phyloP scores from a whole-genome alignment of 1,284 basidiomycete species.

The Tylopilus sp. region DNA sequence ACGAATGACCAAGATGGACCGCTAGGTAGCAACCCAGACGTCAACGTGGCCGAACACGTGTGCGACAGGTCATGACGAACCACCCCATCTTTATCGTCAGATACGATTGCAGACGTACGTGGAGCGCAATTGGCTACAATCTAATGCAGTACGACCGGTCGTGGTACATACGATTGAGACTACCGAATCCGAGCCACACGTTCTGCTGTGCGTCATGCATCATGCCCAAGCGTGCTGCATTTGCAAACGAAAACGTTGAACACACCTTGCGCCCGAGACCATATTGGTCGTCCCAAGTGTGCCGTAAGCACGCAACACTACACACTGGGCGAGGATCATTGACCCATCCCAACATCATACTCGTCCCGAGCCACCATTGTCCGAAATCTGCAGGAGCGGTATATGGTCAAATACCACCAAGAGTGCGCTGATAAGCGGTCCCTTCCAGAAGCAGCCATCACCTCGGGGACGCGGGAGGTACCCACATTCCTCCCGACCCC shows the following conservation, averaged over 20 bases:
- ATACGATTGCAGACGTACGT: slow-evolving; percentile 14
- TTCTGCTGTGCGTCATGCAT: neutral
- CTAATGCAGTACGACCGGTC: neutral
- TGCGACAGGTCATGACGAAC: slow-evolving; percentile 13
- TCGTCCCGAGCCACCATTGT: neutral
- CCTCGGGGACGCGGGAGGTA: slow-evolving; percentile 28
- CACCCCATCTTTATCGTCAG: slow-evolving; percentile 28
- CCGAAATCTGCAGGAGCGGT: neutral
- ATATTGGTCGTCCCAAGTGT: neutral
- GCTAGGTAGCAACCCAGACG: neutral
- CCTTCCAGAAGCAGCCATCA: slow-evolving; percentile 26
- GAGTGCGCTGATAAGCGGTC: slow-evolving; percentile 13
- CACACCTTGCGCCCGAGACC: neutral
- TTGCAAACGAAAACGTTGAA: slow-evolving; percentile 18
- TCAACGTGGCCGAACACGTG: slow-evolving; percentile 24
- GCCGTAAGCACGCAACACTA: neutral
- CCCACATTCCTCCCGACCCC: slow-evolving; percentile 20
- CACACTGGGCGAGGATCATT: neutral
- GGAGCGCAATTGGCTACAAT: slow-evolving; percentile 6
- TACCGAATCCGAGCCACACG: neutral
- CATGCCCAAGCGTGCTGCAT: neutral
- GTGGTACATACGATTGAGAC: neutral
- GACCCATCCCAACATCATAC: neutral
- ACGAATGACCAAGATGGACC: slow-evolving; percentile 3
- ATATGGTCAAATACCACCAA: slow-evolving; percentile 8